A percentile compares a stretch with the other conserved stretches of the same genome.
Conservation (phyloP, 2,329 filamentous ascomycete species). For the Lojkania enalia region DNA sequence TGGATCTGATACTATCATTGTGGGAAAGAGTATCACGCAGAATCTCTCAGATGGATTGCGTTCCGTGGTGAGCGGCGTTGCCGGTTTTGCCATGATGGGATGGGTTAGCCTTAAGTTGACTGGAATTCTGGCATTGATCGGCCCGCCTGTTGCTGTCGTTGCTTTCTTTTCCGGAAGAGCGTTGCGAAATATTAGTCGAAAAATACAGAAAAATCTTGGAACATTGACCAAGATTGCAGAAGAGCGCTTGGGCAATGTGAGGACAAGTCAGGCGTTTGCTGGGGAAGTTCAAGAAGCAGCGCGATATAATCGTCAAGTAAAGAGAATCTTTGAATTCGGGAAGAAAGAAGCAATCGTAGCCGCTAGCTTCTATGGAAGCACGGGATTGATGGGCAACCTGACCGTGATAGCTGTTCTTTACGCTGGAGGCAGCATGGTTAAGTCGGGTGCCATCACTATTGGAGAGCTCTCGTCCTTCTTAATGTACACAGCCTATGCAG, state of each 20-base stretch:
- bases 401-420: conserved; percentile 90
- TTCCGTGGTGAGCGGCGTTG: conserved; percentile 83
- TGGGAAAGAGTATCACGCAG: conserved; percentile 97
- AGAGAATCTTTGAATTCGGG: conserved; percentile 88
- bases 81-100: conserved; percentile 91
- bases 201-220: conserved; percentile 92
- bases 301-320: conserved; percentile 89
- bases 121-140: conserved; percentile 80
- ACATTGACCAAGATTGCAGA: conserved; percentile 96
- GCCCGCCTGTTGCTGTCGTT: conserved; percentile 86
- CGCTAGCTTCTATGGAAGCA: conserved; percentile 84
- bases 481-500: conserved; percentile 93
- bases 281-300: conserved; percentile 88
- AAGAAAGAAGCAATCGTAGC: conserved; percentile 84
- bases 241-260: conserved; percentile 94
- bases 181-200: conserved; percentile 85
- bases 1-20: conserved; percentile 94
- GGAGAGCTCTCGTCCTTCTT: conserved; percentile 95
- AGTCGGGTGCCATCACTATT: conserved; percentile 80
- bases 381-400: conserved; percentile 93
- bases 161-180: conserved; percentile 90
- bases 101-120: conserved; percentile 92
- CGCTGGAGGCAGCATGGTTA: conserved; percentile 87
- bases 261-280: conserved; percentile 94
- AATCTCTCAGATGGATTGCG: conserved; percentile 96